Percentiles rank a stretch among this genome's conserved stretches.
Evolutionary conservation across 345 rosid species (phyloP).

Genomic region (Populus tremula): DNA sequence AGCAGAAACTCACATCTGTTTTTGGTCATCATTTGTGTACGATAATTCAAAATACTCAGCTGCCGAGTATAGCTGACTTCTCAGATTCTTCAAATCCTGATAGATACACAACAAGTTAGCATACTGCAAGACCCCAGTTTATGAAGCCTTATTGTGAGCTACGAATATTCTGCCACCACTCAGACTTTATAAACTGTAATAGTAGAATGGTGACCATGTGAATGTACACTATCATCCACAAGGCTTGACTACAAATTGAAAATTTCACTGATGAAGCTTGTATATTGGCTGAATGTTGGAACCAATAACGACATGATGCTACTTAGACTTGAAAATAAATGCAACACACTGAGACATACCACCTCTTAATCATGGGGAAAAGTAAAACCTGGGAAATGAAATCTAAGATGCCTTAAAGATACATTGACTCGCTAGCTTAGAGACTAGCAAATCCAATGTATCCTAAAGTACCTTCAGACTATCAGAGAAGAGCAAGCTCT

Average conservation of each 20-base stretch:
- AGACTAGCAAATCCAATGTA: background rate
- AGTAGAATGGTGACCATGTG: background rate
- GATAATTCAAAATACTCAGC: constrained; percentile 92
- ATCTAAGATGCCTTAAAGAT: background rate
- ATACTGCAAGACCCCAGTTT: background rate
- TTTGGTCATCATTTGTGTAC: constrained; percentile 73
- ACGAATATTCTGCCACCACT: background rate
- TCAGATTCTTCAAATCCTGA: constrained; percentile 83
- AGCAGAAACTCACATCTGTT: constrained; percentile 58
- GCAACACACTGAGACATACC: background rate
- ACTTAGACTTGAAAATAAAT: background rate
- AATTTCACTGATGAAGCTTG: background rate
- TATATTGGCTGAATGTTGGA: background rate
- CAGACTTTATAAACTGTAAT: background rate
- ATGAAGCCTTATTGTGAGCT: background rate
- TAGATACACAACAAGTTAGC: background rate
- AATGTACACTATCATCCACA: background rate
- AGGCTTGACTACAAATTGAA: background rate
- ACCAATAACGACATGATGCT: background rate
- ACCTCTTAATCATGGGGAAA: background rate
- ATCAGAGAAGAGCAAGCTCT: constrained; percentile 79
- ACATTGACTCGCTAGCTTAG: background rate
- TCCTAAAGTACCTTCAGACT: constrained; percentile 64
- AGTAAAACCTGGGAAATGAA: background rate
- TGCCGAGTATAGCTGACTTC: constrained; percentile 86